Base-by-base conservation (phyloP, 805 yeast genomes). In the Saccharomycopsis lassenensis region DNA sequence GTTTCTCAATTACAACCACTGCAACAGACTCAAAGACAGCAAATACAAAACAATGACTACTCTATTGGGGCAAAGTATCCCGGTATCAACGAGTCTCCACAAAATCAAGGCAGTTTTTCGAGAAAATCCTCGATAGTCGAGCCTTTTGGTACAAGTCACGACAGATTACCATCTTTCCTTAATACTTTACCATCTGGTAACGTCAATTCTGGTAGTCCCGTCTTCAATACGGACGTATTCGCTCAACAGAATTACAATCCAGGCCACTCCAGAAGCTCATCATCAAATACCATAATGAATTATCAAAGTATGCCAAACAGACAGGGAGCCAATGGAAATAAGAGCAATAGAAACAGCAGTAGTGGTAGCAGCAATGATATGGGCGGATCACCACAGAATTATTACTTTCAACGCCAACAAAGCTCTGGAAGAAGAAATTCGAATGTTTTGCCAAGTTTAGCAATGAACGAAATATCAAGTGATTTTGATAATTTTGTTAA, bases 401-500 rank as follows among this genome's bases (percentile, higher is more conserved):
- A n/a, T n/a, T n/a, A n/a, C n/a, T n/a, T n/a, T n/a, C n/a, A n/a
- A n/a, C n/a, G n/a, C n/a, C n/a, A n/a, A n/a, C n/a, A n/a, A n/a
- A n/a, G n/a, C n/a, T n/a, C 17, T 20, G 33, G 36, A 18, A 24
- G 45, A 14, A 36, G 51, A 17, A 53, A 53, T 29, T 57, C 59
- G 4, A 53, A 58, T 20, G 46, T 52, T 10, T 34, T 47, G 12
- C 58, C 59, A 22, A 42, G 53, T 6, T 42, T 46, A 14, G 55
- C 54, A 5, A 42, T 54, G n/a, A 48, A 48, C 2, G 51, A 51
- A 10, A 25, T 41, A 5, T 32, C 40, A n/a, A 47, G 44, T 30
- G 63, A 58, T 31, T 51, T 59, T 31, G 65, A 60, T 27, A 44
- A 36, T n/a, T 57, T 57, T 37, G 40, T 57, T 36, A 59, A 58